Conservation (phyloP, 306 rosid genomes). For the Crotalaria pallida region DNA sequence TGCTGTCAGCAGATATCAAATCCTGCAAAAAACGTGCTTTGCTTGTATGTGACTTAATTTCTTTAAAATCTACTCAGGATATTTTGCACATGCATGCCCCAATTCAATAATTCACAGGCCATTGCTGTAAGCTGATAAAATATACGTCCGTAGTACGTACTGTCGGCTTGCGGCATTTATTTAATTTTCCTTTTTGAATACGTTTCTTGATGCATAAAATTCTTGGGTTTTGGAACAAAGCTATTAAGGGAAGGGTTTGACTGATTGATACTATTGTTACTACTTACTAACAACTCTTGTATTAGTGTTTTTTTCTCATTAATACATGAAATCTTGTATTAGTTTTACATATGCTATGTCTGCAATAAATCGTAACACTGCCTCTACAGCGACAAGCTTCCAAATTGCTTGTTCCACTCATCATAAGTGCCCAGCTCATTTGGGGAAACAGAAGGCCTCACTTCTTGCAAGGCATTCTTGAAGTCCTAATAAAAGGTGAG, state of each 20-base stretch:
- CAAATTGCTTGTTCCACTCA: conserved; percentile 80
- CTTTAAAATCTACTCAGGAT: conserved; percentile 20
- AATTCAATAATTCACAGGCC: conserved; percentile 30
- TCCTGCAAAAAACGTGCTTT: too few relatives aligned
- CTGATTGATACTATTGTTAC: not conserved
- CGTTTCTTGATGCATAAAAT: not conserved
- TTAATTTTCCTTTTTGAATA: not conserved
- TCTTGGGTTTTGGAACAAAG: not conserved
- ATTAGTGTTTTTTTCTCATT: too few relatives aligned
- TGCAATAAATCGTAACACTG: not conserved
- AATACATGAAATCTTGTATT: not conserved
- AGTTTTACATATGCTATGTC: not conserved
- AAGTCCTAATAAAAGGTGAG: conserved; percentile 49
- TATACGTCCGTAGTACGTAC: not conserved
- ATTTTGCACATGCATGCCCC: conserved; percentile 28
- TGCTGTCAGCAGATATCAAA: not conserved
- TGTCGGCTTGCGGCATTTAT: not conserved
- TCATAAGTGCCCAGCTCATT: conserved; percentile 56
- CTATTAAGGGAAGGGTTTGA: not conserved
- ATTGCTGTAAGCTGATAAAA: not conserved
- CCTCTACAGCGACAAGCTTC: conserved; percentile 46
- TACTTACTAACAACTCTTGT: too few relatives aligned
- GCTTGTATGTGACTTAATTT: not conserved
- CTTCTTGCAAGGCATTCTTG: conserved; percentile 60
- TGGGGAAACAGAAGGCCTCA: conserved; percentile 81